Evolutionary conservation across 192 early-diverging fungal species (phyloP), one percentile per base, ranked within the genome.

Genomic region (Diversispora epigaea): DNA sequence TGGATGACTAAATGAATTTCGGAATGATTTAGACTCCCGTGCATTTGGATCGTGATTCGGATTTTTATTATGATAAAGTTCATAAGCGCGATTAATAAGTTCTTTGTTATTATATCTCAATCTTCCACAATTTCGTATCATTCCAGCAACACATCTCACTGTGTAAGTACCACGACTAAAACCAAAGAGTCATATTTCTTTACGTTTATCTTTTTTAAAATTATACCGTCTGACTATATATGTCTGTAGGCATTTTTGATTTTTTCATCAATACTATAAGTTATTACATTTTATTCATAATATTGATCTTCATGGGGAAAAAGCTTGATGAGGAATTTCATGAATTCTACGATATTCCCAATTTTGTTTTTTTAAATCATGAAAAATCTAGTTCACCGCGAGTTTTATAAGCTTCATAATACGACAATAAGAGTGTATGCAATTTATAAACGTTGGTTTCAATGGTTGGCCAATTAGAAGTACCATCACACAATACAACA

Each of bases 141-240:
- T 77, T 14, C 77, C 77, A 15, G 21, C 70, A 55, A 77, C 70
- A 57, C 70, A 66, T 73, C 77, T 69, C 3, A 66, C 54, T 21
- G 63, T 77, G 52, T 77, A 77, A 14, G 52, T 52, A 0, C 77
- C 77, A 58, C 70, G 63, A 67, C 77, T 77, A 7, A 66, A 58
- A 7, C 77, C 77, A 46, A 77, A 73, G 76, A 77, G 79, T 75
- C 61, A 91, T 73, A 73, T 22, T 32, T 22, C 0, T 61, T 61
- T 12, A 12, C 0, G 0, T 40, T 32, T 32, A 61, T 40, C 10
- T 25, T 39, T 32, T 6, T 61, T 22, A 61, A 6, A 6, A 61
- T 61, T 61, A 61, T 61, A 61, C 9, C 25, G 58, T 11, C 25
- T 32, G 12, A 61, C 32, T 61, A 61, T 61, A n/a, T n/a, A 12